Percentiles rank a stretch among this genome's conserved stretches.
Conservation (phyloP, 2,329 filamentous ascomycete genomes). For the Podosphaera aphanis region DNA sequence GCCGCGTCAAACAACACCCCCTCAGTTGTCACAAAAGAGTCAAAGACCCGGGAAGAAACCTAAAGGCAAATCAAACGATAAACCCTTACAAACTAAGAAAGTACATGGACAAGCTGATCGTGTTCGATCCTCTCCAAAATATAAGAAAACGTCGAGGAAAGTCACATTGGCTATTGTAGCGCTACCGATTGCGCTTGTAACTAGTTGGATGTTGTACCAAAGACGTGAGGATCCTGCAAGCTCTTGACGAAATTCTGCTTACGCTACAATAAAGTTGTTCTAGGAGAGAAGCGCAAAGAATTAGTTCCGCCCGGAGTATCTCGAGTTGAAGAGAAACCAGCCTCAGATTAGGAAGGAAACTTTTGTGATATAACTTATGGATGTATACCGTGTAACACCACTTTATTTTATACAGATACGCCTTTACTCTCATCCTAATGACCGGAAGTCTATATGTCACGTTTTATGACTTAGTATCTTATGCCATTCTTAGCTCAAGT, state of each 20-base stretch:
- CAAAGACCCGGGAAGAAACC: not conserved
- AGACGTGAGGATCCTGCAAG: constrained; percentile 1
- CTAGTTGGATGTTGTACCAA: constrained; percentile 2
- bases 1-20: not conserved
- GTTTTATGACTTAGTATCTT: not conserved
- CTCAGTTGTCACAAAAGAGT: not conserved
- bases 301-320: not conserved
- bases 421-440: not conserved
- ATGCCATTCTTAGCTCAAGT: not conserved
- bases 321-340: not conserved
- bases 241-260: not conserved
- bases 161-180: constrained; percentile 1
- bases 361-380: not conserved
- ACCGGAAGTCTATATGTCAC: not conserved
- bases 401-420: not conserved
- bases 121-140: not conserved
- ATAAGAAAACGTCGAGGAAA: constrained; percentile 1
- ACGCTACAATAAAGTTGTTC: not conserved
- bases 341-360: not conserved
- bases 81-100: not conserved
- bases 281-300: not conserved
- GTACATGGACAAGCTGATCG: too few species aligned
- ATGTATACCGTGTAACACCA: not conserved
- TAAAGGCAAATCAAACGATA: not conserved
- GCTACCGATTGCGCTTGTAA: constrained; percentile 1